These are phyloP conservation scores for Aspergillus steynii DNA, from an alignment of 495 filamentous ascomycete genomes.

Conservation along the genomic window DNA sequence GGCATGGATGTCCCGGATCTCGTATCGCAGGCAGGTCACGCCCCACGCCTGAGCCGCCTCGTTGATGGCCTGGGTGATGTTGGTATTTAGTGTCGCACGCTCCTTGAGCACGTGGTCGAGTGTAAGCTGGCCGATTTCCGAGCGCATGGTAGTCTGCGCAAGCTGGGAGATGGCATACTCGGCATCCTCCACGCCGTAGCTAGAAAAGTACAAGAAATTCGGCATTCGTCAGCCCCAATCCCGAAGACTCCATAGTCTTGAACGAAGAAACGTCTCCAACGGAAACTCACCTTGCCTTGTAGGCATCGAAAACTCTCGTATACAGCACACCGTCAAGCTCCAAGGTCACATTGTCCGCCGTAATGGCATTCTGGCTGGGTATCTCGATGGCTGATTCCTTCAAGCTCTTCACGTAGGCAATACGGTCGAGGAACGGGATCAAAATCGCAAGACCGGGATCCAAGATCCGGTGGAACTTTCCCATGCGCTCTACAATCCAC, in stretches of 20 bases:
- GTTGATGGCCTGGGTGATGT: slow-evolving; percentile 98
- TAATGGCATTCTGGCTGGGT: slow-evolving; percentile 93
- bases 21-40: slow-evolving; percentile 92
- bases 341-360: slow-evolving; percentile 95
- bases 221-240: slow-evolving; percentile 10
- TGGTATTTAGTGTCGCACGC: slow-evolving; percentile 89
- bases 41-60: slow-evolving; percentile 97
- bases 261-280: not conserved
- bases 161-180: slow-evolving; percentile 98
- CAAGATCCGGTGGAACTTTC: slow-evolving; percentile 89
- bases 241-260: not conserved
- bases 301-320: slow-evolving; percentile 93
- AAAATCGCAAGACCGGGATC: slow-evolving; percentile 89
- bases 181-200: slow-evolving; percentile 97
- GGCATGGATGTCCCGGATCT: slow-evolving; percentile 97
- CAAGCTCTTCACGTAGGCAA: slow-evolving; percentile 95
- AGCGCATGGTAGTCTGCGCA: slow-evolving; percentile 97
- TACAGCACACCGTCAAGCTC: slow-evolving; percentile 95
- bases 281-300: slow-evolving; percentile 77
- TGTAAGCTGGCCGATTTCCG: slow-evolving; percentile 92
- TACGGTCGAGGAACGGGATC: slow-evolving; percentile 89
- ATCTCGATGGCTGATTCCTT: slow-evolving; percentile 97
- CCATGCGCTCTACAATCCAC: slow-evolving; percentile 99
- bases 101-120: slow-evolving; percentile 98
- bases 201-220: slow-evolving; percentile 30